phyloP scores from a whole-genome alignment of 1,139 yeast genomes.

The Fermentozyma sake region DNA sequence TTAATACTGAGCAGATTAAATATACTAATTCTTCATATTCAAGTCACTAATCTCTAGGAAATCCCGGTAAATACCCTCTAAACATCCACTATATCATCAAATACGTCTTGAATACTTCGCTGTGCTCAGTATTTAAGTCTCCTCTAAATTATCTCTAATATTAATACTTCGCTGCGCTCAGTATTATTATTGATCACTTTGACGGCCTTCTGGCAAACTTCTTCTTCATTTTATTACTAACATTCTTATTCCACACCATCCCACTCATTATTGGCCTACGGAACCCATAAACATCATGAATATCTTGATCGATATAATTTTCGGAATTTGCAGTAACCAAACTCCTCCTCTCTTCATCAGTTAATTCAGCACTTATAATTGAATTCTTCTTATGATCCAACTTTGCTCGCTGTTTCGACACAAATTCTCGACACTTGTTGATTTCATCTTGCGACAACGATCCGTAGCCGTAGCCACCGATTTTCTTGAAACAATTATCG shows the following conservation, averaged over 20 bases:
- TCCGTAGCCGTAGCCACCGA: conserved; percentile 65
- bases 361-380: conserved; percentile 28
- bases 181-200: no score
- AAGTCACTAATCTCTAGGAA: no score
- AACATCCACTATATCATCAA: conserved; percentile 2
- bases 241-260: conserved; percentile 52
- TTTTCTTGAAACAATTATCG: conserved; percentile 69
- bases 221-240: conserved; percentile 48
- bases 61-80: background rate
- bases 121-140: no score
- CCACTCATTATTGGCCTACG: conserved; percentile 52
- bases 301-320: conserved; percentile 23
- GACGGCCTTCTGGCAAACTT: conserved; percentile 26
- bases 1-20: no score
- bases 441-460: conserved; percentile 80
- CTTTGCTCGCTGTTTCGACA: conserved; percentile 52
- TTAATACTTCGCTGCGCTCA: no score
- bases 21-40: no score
- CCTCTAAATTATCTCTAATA: no score
- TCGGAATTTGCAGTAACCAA: conserved; percentile 18
- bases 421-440: conserved; percentile 70
- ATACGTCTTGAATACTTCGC: no score
- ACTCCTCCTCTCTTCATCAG: conserved; percentile 37
- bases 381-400: conserved; percentile 37
- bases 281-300: conserved; percentile 48